Evolutionary conservation across 2,329 filamentous ascomycete species (phyloP), one percentile per base, ranked within the genome.

Genomic region (Polychaeton citri): DNA sequence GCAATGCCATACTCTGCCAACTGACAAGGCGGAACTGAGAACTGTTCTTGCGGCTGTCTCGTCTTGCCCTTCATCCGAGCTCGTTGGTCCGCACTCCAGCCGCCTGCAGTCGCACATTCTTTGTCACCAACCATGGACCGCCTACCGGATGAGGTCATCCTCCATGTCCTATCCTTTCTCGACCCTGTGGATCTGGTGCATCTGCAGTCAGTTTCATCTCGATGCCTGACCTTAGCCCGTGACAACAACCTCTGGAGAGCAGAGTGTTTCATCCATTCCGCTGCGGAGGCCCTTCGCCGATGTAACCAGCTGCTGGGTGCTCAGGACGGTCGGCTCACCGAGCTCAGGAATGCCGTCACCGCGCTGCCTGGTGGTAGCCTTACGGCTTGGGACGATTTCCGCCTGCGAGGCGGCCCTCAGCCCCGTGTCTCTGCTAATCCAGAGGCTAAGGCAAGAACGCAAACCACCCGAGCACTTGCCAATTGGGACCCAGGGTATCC

Each of bases 401-500:
- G 48, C 32, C 38, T 44, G 6, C 21, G 42, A 24, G 45, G 41
- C 13, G 43, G 36, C 21, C 9, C 34, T 5, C 38, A 47, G 17
- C 33, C 33, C 8, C 30, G 39, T 8, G 40, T 43, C 18, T 40
- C 41, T 2, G 30, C 24, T n/a, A 45, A 48, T 30, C 38, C 45
- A 18, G 37, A 24, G 5, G 38, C 35, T 8, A 39, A 44, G 16
- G 48, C 45, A 10, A 38, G 39, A 19, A 33, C 36, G 4, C 50
- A 49, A 30, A 39, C 45, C 6, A 59, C 63, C 16, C 70, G 76
- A 34, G 71, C 83, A 38, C 64, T 81, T 51, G 77, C 78, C 4
- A 84, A 84, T 46, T 94, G 86, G 86, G 84, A 94, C 47, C 83
- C 83, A 1, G 74, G 74, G 0, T 85, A 80, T 43, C 72, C 76